Conservation (phyloP, 2,329 filamentous ascomycete genomes). For the Fusarium vanettenii region DNA sequence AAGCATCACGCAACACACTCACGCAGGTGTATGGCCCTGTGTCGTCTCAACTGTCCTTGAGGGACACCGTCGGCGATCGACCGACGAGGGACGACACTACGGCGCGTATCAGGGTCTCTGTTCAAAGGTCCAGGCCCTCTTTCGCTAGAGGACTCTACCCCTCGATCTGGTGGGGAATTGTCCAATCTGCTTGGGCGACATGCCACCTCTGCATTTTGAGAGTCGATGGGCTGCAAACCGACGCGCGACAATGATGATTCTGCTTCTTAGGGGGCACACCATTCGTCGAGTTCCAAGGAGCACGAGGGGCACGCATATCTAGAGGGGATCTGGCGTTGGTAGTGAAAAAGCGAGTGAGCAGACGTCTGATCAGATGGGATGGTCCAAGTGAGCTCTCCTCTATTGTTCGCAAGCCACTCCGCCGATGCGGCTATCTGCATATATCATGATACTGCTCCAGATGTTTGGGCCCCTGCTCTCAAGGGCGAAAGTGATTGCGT, state of each 20-base stretch:
- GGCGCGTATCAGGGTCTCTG: conserved; percentile 18
- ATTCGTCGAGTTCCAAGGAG: conserved; percentile 18
- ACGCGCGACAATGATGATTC: conserved; percentile 20
- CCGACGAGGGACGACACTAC: conserved; percentile 8
- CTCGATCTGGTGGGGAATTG: conserved; percentile 46
- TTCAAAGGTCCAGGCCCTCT: conserved; percentile 3
- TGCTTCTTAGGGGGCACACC: conserved; percentile 1
- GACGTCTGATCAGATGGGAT: conserved; percentile 24
- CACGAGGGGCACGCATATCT: conserved; percentile 7
- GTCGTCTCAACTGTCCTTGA: conserved; percentile 2
- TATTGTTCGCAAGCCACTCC: conserved; percentile 24
- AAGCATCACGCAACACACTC: conserved; percentile 7
- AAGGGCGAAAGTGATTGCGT: conserved; percentile 26
- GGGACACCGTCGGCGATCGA: conserved; percentile 23
- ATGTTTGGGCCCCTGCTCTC: conserved; percentile 13
- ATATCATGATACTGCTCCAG: conserved; percentile 30
- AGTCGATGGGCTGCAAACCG: conserved; percentile 18
- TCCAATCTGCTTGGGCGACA: conserved; percentile 40
- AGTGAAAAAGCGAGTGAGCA: conserved; percentile 24
- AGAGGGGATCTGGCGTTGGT: conserved; percentile 12
- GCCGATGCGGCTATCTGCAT: conserved; percentile 34
- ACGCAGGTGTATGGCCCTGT: conserved; percentile 3
- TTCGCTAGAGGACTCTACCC: conserved; percentile 27
- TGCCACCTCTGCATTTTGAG: conserved; percentile 40
- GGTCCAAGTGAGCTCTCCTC: conserved; percentile 8